These are phyloP conservation scores for Apophysomyces trapeziformis DNA, from an alignment of 371 early-diverging fungal genomes.

Conservation along the genomic window DNA sequence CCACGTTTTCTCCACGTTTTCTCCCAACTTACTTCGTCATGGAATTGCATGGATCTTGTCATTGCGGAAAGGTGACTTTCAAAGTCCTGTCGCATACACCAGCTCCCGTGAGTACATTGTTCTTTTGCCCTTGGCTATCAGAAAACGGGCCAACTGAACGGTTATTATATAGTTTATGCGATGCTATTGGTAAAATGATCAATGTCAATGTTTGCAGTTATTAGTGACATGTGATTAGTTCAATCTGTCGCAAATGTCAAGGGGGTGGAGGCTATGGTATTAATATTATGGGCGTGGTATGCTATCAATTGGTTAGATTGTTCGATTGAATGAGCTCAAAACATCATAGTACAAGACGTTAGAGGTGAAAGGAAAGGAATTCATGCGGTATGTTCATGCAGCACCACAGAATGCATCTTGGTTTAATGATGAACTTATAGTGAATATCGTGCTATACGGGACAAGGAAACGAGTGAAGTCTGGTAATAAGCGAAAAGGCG, in stretches of 20 bases:
- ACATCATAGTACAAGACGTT: slow-evolving; percentile 32
- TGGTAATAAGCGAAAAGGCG: slow-evolving; percentile 27
- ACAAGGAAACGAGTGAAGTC: slow-evolving; percentile 37
- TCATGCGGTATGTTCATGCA: slow-evolving; percentile 28
- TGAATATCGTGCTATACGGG: slow-evolving; percentile 41
- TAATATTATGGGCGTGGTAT: slow-evolving; percentile 52
- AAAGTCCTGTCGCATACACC: slow-evolving; percentile 44
- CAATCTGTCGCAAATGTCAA: slow-evolving; percentile 55
- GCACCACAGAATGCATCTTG: neutral
- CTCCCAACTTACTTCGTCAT: slow-evolving; percentile 19
- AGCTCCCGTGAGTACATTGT: slow-evolving; percentile 35
- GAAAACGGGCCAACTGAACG: neutral
- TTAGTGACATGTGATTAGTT: slow-evolving; percentile 25
- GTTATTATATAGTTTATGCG: slow-evolving; percentile 39
- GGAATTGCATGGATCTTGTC: slow-evolving; percentile 58
- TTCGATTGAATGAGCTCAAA: neutral
- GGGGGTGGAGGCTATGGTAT: slow-evolving; percentile 52
- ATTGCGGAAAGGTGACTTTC: slow-evolving; percentile 50
- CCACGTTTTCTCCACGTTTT: no score
- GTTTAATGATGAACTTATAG: slow-evolving; percentile 15
- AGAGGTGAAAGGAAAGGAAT: slow-evolving; percentile 40
- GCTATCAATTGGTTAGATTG: neutral
- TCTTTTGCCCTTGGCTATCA: no score
- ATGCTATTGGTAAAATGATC: slow-evolving; percentile 46
- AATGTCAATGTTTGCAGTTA: neutral